Evolutionary conservation across 208 protist species (phyloP).

Genomic region (Acanthamoeba triangularis): DNA sequence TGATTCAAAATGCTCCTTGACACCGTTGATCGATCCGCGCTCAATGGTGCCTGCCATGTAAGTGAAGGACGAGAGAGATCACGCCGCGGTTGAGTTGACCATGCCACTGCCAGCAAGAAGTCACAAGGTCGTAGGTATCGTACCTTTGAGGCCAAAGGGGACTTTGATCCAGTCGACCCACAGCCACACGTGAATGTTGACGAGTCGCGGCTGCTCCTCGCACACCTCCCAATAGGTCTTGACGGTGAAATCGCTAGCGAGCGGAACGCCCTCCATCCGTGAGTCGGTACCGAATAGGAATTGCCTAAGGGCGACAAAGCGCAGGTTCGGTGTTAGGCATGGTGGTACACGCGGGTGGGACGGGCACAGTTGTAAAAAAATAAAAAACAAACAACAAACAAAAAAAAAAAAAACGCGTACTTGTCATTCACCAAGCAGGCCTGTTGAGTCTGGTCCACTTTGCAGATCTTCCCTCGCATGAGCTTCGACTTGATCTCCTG

Average conservation of each 20-base stretch:
- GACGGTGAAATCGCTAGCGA: slow-evolving; percentile 60
- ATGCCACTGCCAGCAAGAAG: too few relatives aligned
- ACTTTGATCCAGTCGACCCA: slow-evolving; percentile 77
- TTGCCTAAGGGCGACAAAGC: not conserved
- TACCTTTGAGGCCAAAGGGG: slow-evolving; percentile 71
- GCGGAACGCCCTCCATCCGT: slow-evolving; percentile 63
- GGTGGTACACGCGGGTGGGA: not conserved
- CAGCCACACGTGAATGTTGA: slow-evolving; percentile 70
- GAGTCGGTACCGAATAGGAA: slow-evolving; percentile 55
- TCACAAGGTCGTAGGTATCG: too few relatives aligned
- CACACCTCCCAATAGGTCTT: slow-evolving; percentile 71
- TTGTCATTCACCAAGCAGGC: slow-evolving; percentile 56
- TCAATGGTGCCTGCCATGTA: slow-evolving; percentile 41
- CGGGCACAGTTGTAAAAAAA: not conserved
- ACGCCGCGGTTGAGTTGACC: not conserved
- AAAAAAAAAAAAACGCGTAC: not conserved
- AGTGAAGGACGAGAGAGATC: not conserved
- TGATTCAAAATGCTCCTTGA: slow-evolving; percentile 71
- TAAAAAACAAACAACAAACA: too few relatives aligned
- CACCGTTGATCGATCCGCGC: slow-evolving; percentile 67
- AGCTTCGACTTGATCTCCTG: slow-evolving; percentile 74
- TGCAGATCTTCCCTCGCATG: slow-evolving; percentile 65
- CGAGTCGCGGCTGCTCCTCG: slow-evolving; percentile 14
- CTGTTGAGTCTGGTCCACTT: slow-evolving; percentile 70
- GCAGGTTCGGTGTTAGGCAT: not conserved